phyloP scores from a whole-genome alignment of 176 grass and related monocot species.

The Poa pratensis region DNA sequence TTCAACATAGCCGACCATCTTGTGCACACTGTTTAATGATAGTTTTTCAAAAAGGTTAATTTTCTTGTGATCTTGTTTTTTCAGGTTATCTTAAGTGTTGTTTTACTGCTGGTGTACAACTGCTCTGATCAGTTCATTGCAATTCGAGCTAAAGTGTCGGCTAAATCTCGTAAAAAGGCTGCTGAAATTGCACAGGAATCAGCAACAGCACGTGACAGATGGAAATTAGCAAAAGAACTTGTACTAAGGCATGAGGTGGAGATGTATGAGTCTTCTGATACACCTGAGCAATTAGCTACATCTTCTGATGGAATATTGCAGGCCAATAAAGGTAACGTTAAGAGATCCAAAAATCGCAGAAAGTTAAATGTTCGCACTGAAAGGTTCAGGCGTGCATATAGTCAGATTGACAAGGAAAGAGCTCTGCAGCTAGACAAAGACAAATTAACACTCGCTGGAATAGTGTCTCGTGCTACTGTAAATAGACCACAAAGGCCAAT shows the following conservation, averaged over 20 bases:
- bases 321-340: slow-evolving; percentile 35
- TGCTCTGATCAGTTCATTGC: slow-evolving; percentile 61
- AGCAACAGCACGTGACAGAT: slow-evolving; percentile 60
- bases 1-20: not conserved
- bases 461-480: slow-evolving; percentile 56
- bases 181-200: slow-evolving; percentile 60
- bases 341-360: slow-evolving; percentile 42
- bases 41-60: not conserved
- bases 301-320: slow-evolving; percentile 38
- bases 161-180: slow-evolving; percentile 71
- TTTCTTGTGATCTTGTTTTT: slow-evolving; percentile 20
- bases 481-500: slow-evolving; percentile 52
- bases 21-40: slow-evolving; percentile 6
- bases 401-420: slow-evolving; percentile 59
- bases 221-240: slow-evolving; percentile 68
- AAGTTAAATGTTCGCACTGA: slow-evolving; percentile 52
- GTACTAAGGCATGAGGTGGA: slow-evolving; percentile 44
- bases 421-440: slow-evolving; percentile 45
- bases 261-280: slow-evolving; percentile 29
- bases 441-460: slow-evolving; percentile 53
- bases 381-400: slow-evolving; percentile 59
- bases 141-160: slow-evolving; percentile 48
- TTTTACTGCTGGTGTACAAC: slow-evolving; percentile 74
- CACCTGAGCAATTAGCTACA: slow-evolving; percentile 41
- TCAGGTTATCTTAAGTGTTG: slow-evolving; percentile 52